Base-by-base conservation (phyloP, 345 rosid species). In the Microthlaspi erraticum region DNA sequence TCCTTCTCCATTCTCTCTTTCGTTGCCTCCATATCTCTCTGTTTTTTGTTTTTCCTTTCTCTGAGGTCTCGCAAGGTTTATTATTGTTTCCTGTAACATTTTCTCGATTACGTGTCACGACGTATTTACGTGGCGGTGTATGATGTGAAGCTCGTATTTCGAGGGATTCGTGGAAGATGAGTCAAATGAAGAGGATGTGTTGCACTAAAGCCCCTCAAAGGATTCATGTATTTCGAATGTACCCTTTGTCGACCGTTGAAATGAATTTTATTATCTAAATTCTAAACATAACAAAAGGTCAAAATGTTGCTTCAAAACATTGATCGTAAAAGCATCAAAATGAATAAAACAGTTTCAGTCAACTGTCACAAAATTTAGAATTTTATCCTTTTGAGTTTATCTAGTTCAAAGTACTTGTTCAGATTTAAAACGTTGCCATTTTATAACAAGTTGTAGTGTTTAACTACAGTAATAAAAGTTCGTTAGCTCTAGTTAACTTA, bases 1-100 rank as follows among this genome's bases (percentile, higher is more conserved):
- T 73, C 61, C 4, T 53, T 42, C 17, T 67, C 74, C 44, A 37
- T 53, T 54, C 69, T 75, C 52, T 75, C 78, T 68, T 68, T 75
- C n/a, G 69, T 68, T 52, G 70, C 78, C 37, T 75, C 78, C 78
- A 75, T 74, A 1, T 70, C 39, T 48, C 20, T 37, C 43, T 29
- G 6, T 39, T 7, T 61, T 26, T 26, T 23, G 26, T 6, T 39
- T 7, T 61, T 36, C 17, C 33, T 60, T 9, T 19, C 46, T 32
- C 29, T 1, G 16, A 36, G 32, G 26, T 41, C 10, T 29, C 36
- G 2, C 12, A 26, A 5, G 29, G 1, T 11, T 16, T 58, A 26
- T 26, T 32, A 16, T 32, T 55, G 17, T 4, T 9, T 55, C 26
- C 17, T 34, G 38, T 56, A 17, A 23, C 31, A 67, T 49, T 23